Percentiles rank a stretch among this genome's conserved stretches.
Conservation (phyloP, 2,329 filamentous ascomycete genomes). For the Thielaviopsis euricoi region DNA sequence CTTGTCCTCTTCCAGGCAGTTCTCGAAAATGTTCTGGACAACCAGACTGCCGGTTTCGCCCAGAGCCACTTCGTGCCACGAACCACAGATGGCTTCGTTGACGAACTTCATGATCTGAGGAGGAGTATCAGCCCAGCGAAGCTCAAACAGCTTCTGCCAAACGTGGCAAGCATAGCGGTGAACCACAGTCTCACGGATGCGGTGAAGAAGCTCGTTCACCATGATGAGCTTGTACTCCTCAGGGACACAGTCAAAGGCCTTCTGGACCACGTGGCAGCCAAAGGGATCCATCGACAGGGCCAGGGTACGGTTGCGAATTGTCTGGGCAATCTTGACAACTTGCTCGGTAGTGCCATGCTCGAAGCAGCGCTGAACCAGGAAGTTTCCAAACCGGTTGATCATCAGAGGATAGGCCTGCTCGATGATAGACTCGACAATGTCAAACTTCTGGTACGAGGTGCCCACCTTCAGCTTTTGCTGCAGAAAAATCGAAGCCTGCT, state of each 20-base stretch:
- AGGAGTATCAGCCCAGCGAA: slow-evolving; percentile 86
- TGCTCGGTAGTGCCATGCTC: slow-evolving; percentile 94
- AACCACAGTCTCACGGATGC: slow-evolving; percentile 94
- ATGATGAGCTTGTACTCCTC: slow-evolving; percentile 97
- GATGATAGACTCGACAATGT: slow-evolving; percentile 93
- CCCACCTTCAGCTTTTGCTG: slow-evolving; percentile 98
- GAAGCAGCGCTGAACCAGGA: slow-evolving; percentile 95
- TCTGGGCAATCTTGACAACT: slow-evolving; percentile 83
- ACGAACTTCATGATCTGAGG: slow-evolving; percentile 98
- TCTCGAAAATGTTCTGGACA: slow-evolving; percentile 99
- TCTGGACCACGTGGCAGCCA: slow-evolving; percentile 94
- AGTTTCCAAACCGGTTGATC: slow-evolving; percentile 98
- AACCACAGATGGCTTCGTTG: slow-evolving; percentile 82
- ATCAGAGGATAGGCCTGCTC: slow-evolving; percentile 88
- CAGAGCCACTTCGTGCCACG: slow-evolving; percentile 97
- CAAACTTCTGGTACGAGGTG: slow-evolving; percentile 86
- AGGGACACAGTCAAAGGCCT: slow-evolving; percentile 93
- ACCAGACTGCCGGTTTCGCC: slow-evolving; percentile 96
- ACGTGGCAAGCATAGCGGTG: slow-evolving; percentile 98
- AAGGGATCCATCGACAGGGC: slow-evolving; percentile 97
- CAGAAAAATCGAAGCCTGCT: slow-evolving; percentile 95
- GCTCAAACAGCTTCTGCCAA: slow-evolving; percentile 98
- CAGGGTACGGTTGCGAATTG: slow-evolving; percentile 85
- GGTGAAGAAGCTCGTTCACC: slow-evolving; percentile 91
- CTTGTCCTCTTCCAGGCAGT: slow-evolving; percentile 97